Conservation (phyloP, 163 green algal genomes). For the Chloroidium sp. region DNA sequence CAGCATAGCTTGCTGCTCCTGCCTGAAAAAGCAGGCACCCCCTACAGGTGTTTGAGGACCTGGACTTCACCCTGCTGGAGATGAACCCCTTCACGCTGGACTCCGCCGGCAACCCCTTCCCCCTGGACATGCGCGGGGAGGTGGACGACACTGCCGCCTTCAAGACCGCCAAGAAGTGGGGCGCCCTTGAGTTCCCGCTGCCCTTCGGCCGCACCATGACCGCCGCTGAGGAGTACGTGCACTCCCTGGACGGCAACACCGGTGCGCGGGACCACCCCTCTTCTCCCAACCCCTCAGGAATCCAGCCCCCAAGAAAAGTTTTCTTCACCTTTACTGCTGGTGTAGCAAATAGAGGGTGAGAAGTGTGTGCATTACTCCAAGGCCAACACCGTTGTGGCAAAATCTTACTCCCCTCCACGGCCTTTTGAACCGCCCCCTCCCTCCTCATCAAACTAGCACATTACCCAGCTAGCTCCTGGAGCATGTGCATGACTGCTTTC, state of each 20-base stretch:
- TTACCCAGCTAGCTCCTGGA: too few species aligned
- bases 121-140: constrained; percentile 82
- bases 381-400: too few species aligned
- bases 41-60: constrained; percentile 57
- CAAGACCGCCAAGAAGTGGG: constrained; percentile 73
- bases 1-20: background rate
- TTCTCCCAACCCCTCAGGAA: background rate
- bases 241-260: constrained; percentile 62
- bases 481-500: too few species aligned
- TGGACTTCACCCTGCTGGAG: constrained; percentile 87
- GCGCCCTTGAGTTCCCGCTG: constrained; percentile 84
- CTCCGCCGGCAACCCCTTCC: constrained; percentile 60
- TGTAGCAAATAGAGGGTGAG: background rate
- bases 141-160: constrained; percentile 90
- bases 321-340: background rate
- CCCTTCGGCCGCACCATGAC: constrained; percentile 78
- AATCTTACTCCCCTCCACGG: too few species aligned
- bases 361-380: too few species aligned
- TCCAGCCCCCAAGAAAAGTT: background rate
- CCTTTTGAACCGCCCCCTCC: too few species aligned
- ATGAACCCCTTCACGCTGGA: constrained; percentile 93
- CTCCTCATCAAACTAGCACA: too few species aligned
- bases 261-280: constrained; percentile 23
- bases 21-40: background rate
- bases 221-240: constrained; percentile 45